Base-by-base conservation (phyloP, 768 basidiomycete species). In the Pleurotus salmoneostramineus region DNA sequence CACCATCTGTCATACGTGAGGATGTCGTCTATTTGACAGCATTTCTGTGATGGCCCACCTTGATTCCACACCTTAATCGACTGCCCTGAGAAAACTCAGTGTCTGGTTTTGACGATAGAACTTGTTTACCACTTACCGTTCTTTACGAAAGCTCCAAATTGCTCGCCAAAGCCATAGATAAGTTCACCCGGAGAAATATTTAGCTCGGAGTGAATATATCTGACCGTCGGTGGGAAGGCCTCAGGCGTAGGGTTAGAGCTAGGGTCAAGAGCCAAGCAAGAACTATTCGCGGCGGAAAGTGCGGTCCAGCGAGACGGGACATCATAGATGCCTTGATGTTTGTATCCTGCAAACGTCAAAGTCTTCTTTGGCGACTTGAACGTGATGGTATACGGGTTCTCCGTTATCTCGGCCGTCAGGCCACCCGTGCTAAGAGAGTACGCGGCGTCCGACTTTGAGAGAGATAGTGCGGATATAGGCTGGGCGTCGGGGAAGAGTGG, bases 161-260 rank as follows among this genome's bases (percentile, higher is more conserved):
- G 83, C 69, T 91, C 88, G 49, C 89, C 89, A 11, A 89, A 74
- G 3, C 88, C 88, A 64, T 89, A 90, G 17, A 91, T 77, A 44
- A 83, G 78, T 69, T 89, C 88, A 15, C 86, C 88, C 0, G 87
- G 87, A 27, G 83, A 82, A 5, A 87, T 70, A 58, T 82, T 84
- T 33, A 91, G 74, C 75, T 81, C 87, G 50, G 83, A 80, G 62
- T 79, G 74, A 46, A 82, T 69, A 63, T 84, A 83, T 27, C 80
- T 71, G 36, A 81, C 71, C 6, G 67, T 65, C 47, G 71, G 74
- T 1, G 81, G 82, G 8, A 74, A 64, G 1, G 72, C 64, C 3
- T 69, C 62, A 1, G 82, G 80, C 45, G 69, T 68, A 5, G 85
- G 85, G 66, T 85, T 87, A 17, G 85, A 83, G 58, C 76, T 74